Conservation (phyloP, 805 yeast species). For the Starmerella lactis-condensi region DNA sequence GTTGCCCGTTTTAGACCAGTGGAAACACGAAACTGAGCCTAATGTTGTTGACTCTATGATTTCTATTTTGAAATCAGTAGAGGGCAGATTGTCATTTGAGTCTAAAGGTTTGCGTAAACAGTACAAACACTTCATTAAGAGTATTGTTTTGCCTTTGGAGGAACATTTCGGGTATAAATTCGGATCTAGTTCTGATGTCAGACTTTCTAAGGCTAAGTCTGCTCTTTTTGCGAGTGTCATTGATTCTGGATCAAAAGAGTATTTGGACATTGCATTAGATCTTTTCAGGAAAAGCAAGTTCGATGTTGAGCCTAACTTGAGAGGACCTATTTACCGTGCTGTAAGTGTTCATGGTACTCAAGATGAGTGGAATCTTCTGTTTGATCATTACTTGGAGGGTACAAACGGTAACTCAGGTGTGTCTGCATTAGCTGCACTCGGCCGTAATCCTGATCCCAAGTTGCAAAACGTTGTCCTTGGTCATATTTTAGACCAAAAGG, state of each 20-base stretch:
- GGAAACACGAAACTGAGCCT: constrained; percentile 33
- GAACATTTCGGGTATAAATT: constrained; percentile 49
- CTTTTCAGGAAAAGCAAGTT: constrained; percentile 47
- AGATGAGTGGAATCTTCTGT: constrained; percentile 43
- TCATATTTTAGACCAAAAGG: constrained; percentile 38
- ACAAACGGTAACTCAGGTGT: constrained; percentile 46
- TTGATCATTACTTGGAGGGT: constrained; percentile 42
- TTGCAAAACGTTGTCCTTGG: constrained; percentile 39
- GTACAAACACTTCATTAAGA: constrained; percentile 30
- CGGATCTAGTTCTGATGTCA: constrained; percentile 33
- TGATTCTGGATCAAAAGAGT: constrained; percentile 21
- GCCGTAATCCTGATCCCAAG: constrained; percentile 37
- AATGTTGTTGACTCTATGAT: constrained; percentile 36
- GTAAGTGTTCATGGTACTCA: constrained; percentile 48
- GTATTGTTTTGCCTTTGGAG: constrained; percentile 38
- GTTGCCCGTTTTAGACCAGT: constrained; percentile 31
- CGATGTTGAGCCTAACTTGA: constrained; percentile 51
- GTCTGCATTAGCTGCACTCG: constrained; percentile 51
- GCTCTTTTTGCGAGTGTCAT: constrained; percentile 28
- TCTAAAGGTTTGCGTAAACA: constrained; percentile 25
- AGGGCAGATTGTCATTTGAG: constrained; percentile 34
- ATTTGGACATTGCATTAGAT: constrained; percentile 20
- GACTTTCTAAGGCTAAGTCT: constrained; percentile 48
- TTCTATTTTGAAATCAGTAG: constrained; percentile 26
- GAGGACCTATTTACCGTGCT: constrained; percentile 44